Evolutionary conservation across 2,329 filamentous ascomycete species (phyloP).

Genomic region (Epichloe scottii): DNA sequence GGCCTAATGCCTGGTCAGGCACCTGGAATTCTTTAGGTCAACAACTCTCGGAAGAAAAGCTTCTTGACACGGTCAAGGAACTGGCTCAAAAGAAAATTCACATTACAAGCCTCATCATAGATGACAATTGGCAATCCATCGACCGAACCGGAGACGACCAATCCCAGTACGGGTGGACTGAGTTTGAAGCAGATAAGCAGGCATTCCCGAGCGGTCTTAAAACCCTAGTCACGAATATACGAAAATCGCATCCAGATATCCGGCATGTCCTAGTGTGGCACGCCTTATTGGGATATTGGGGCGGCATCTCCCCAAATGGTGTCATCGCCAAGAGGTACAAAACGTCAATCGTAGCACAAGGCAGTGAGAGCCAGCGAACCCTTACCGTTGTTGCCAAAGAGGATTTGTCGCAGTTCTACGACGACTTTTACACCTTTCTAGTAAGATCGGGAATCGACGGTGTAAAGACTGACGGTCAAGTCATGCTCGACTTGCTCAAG

Average conservation of each 20-base stretch:
- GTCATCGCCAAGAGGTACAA: conserved; percentile 68
- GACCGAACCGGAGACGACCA: conserved; percentile 37
- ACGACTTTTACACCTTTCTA: conserved; percentile 85
- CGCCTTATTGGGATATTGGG: conserved; percentile 82
- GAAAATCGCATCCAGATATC: conserved; percentile 56
- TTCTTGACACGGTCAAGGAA: conserved; percentile 61
- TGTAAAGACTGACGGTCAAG: conserved; percentile 90
- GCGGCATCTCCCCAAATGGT: conserved; percentile 65
- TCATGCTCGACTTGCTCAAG: conserved; percentile 66
- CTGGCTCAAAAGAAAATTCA: conserved; percentile 62
- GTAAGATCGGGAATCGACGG: conserved; percentile 61
- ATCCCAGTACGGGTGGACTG: conserved; percentile 55
- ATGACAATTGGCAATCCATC: conserved; percentile 91
- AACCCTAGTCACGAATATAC: conserved; percentile 55
- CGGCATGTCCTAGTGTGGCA: conserved; percentile 91
- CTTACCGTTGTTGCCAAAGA: conserved; percentile 60
- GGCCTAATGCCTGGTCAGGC: conserved; percentile 24
- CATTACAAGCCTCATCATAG: conserved; percentile 79
- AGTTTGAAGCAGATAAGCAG: conserved; percentile 73
- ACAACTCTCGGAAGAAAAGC: conserved; percentile 65
- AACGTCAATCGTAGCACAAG: conserved; percentile 47
- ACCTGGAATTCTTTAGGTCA: conserved; percentile 94
- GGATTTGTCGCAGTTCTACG: conserved; percentile 66
- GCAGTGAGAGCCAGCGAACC: conserved; percentile 34
- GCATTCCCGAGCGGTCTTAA: conserved; percentile 74